Evolutionary conservation across 495 filamentous ascomycete species (phyloP).

Genomic region (Penicillium fimorum): DNA sequence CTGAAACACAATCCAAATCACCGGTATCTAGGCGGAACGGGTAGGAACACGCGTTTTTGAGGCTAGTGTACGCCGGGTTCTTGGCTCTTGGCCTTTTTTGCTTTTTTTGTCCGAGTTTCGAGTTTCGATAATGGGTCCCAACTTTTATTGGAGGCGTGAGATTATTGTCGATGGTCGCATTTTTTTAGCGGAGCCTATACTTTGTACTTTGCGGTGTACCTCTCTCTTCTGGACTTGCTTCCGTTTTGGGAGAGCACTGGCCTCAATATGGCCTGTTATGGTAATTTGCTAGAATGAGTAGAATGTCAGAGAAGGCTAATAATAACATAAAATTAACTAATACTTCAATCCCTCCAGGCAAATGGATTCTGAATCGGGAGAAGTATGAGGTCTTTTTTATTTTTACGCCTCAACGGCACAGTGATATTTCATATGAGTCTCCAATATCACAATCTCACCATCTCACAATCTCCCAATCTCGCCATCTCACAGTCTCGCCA

Average conservation of each 20-base stretch:
- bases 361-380: not conserved
- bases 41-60: conserved; percentile 29
- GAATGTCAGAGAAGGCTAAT: not conserved
- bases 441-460: not conserved
- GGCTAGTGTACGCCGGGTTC: conserved; percentile 19
- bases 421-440: not conserved
- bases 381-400: not conserved
- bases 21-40: conserved; percentile 2
- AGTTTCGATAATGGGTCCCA: conserved; percentile 2
- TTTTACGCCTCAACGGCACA: not conserved
- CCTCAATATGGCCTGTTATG: conserved; percentile 6
- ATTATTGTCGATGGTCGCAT: conserved; percentile 14
- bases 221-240: conserved; percentile 2
- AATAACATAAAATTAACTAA: not conserved
- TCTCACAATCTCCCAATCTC: not conserved
- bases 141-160: not conserved
- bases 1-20: conserved; percentile 36
- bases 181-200: conserved; percentile 8
- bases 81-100: conserved; percentile 12
- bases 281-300: not conserved
- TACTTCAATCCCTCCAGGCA: not conserved
- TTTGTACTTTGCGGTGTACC: conserved; percentile 8
- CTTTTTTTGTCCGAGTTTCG: not conserved
- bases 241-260: conserved; percentile 2
- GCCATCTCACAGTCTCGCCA: not conserved